These are phyloP conservation scores for Cutaneotrichosporon arboriforme DNA, from an alignment of 1,284 basidiomycete species.

Conservation along the genomic window DNA sequence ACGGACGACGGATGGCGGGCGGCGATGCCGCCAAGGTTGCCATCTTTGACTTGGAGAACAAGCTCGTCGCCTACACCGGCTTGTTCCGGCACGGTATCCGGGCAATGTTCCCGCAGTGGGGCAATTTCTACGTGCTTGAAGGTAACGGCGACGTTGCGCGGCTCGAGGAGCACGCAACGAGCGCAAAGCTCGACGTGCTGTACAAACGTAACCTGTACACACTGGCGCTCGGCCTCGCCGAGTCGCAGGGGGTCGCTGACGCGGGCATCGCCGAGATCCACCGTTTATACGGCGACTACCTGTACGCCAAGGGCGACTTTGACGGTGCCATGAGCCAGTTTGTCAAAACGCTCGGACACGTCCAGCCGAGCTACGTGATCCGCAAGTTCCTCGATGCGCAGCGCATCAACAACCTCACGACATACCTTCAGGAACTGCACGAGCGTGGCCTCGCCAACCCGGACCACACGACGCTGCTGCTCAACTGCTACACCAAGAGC, in stretches of 20 bases:
- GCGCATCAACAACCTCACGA: conserved; percentile 87
- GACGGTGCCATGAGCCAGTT: conserved; percentile 91
- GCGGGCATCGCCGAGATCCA: conserved; percentile 77
- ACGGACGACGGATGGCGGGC: conserved; percentile 23
- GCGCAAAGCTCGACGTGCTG: conserved; percentile 71
- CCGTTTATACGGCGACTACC: conserved; percentile 80
- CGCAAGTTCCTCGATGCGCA: conserved; percentile 98
- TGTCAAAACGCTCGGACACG: conserved; percentile 77
- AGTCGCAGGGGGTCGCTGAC: conserved; percentile 66
- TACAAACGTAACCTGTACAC: conserved; percentile 70
- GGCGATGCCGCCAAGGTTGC: conserved; percentile 75
- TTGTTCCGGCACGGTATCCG: conserved; percentile 73
- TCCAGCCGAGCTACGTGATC: conserved; percentile 93
- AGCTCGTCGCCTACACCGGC: conserved; percentile 76
- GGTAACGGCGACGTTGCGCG: conserved; percentile 70
- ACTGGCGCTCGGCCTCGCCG: conserved; percentile 64
- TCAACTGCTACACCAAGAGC: conserved; percentile 96
- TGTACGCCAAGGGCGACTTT: conserved; percentile 86
- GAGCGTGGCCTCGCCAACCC: conserved; percentile 82
- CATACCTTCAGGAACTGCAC: conserved; percentile 93
- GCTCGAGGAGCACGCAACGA: conserved; percentile 71
- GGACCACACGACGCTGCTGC: conserved; percentile 90
- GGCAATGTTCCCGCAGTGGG: conserved; percentile 73
- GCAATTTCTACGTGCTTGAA: conserved; percentile 66
- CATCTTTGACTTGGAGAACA: conserved; percentile 89